Evolutionary conservation across 106 monocot genomes (phyloP), one percentile per base, ranked within the genome.

Genomic region (Gastrodia elata): DNA sequence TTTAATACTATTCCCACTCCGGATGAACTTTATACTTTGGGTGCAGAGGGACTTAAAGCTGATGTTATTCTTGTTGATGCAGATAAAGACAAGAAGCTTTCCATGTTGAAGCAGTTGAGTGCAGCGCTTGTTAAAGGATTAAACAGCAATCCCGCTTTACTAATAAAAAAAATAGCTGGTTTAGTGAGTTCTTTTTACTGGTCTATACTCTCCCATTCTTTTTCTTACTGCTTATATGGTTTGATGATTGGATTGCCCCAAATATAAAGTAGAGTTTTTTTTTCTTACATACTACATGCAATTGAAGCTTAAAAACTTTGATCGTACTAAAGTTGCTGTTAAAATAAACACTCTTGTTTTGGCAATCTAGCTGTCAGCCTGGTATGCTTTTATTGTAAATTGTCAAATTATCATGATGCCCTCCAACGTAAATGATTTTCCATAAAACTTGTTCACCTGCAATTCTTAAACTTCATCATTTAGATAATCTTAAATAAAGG

Each of bases 81-180:
- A 33, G 98, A 93, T 44, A 98, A 85, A 55, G 98, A 98, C 77
- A 98, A 91, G 82, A 98, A 91, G 65, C 93, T 98, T 83, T 90
- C 82, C 44, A 89, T 87, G 86, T 77, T 98, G 70, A 98, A 98
- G 82, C 91, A 98, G 69, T 78, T 90, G 70, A 85, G 85, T 86
- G 67, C 82, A 65, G 98, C 98, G 28, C 73, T 91, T 48, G 93
- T 98, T 69, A 97, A 97, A 77, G 86, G 92, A n/a, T 80, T 84
- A 72, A 84, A 73, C 43, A 72, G 82, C 41, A 98, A 91, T 78
- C 93, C 86, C 46, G 78, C 88, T 57, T 83, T 84, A 73, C 28
- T 89, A 73, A 90, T 98, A 70, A 98, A 93, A 80, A 98, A 98
- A 58, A 84, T 98, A 80, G 98, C 98, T 40, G 78, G 87, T 65